These are phyloP conservation scores for Globisporangium carolinianum DNA, from an alignment of 352 stramenopile genomes.

Conservation along the genomic window DNA sequence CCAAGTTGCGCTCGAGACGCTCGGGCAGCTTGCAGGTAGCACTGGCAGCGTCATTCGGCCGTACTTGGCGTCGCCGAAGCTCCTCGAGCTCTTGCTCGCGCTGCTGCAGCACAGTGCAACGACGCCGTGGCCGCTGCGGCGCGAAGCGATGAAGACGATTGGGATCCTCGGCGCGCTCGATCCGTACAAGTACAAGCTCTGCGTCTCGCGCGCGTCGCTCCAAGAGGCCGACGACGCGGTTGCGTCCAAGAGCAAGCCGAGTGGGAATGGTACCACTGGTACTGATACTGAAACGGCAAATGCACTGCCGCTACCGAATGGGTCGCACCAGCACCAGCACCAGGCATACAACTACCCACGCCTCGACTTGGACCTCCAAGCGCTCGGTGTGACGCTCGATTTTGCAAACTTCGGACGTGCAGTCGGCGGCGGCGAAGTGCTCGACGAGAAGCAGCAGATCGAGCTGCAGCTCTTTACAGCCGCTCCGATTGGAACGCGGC, in stretches of 20 bases:
- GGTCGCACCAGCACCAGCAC: slow-evolving; percentile 11
- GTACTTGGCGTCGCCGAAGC: slow-evolving; percentile 94
- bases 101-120: slow-evolving; percentile 90
- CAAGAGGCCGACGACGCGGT: slow-evolving; percentile 57
- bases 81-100: slow-evolving; percentile 92
- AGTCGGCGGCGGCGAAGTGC: slow-evolving; percentile 38
- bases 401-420: slow-evolving; percentile 44
- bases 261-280: slow-evolving; percentile 4
- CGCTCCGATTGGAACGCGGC: slow-evolving; percentile 77
- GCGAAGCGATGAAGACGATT: slow-evolving; percentile 96
- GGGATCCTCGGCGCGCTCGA: slow-evolving; percentile 94
- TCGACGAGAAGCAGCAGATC: slow-evolving; percentile 86
- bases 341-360: slow-evolving; percentile 29
- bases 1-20: slow-evolving; percentile 92
- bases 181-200: slow-evolving; percentile 93
- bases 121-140: slow-evolving; percentile 88
- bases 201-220: slow-evolving; percentile 57
- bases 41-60: slow-evolving; percentile 92
- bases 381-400: slow-evolving; percentile 47
- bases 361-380: slow-evolving; percentile 51
- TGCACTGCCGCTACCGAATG: background rate
- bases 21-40: slow-evolving; percentile 92
- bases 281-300: background rate
- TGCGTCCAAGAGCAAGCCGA: slow-evolving; percentile 10
- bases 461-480: slow-evolving; percentile 82